A percentile compares a stretch with the other conserved stretches of the same genome.
These are phyloP conservation scores for Myxozyma sirexii DNA, from an alignment of 805 yeast genomes.

Conservation along the genomic window DNA sequence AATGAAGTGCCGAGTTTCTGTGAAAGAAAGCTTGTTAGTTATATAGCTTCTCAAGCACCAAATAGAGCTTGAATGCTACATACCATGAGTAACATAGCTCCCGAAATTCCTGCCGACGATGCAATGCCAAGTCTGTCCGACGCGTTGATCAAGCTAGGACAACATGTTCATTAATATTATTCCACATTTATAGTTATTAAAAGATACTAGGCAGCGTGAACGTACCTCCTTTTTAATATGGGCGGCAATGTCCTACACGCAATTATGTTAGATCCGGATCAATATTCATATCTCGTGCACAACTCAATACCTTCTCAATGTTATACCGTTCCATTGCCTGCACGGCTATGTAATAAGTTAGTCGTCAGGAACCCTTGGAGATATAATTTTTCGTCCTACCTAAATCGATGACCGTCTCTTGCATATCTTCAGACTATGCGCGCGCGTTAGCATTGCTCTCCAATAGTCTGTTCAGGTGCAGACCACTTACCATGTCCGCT, in stretches of 20 bases:
- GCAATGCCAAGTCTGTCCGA: slow-evolving; percentile 66
- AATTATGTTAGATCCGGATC: not conserved
- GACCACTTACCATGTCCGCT: slow-evolving; percentile 41
- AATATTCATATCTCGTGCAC: not conserved
- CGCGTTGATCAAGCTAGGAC: slow-evolving; percentile 50
- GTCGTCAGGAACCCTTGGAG: not conserved
- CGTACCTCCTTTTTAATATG: slow-evolving; percentile 55
- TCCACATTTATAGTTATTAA: not conserved
- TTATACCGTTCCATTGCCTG: slow-evolving; percentile 51
- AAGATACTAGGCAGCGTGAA: too few species aligned
- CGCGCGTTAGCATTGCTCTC: not conserved
- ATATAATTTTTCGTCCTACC: slow-evolving; percentile 27
- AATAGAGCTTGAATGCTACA: too few species aligned
- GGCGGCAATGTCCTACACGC: slow-evolving; percentile 54
- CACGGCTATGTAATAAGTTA: slow-evolving; percentile 39
- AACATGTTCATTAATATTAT: not conserved
- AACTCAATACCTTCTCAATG: slow-evolving; percentile 45
- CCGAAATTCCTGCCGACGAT: slow-evolving; percentile 65
- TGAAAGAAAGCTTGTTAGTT: not conserved
- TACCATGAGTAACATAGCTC: slow-evolving; percentile 62
- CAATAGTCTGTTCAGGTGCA: not conserved
- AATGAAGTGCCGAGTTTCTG: slow-evolving; percentile 53
- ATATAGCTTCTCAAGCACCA: too few species aligned
- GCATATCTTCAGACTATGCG: slow-evolving; percentile 40
- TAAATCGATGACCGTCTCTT: slow-evolving; percentile 38